phyloP scores from a whole-genome alignment of 805 yeast genomes.

The Kodamaea restingae region DNA sequence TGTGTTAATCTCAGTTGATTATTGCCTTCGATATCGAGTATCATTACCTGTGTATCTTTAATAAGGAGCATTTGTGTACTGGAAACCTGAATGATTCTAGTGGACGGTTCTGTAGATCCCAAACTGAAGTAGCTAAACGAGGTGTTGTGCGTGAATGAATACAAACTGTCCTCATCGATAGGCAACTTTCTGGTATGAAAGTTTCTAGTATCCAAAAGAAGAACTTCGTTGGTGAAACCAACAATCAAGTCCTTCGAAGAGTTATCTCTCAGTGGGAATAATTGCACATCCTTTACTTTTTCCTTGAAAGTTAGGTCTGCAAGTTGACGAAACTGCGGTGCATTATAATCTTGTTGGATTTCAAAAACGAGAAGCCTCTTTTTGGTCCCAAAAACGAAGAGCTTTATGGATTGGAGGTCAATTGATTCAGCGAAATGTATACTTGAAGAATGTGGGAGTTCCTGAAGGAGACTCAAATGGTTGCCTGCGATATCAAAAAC shows the following conservation, averaged over 20 bases:
- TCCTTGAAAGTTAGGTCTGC: constrained; percentile 30
- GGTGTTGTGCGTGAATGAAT: constrained; percentile 19
- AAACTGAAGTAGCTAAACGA: constrained; percentile 40
- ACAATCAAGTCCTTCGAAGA: constrained; percentile 14
- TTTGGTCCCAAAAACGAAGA: constrained; percentile 27
- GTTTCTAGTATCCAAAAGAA: constrained; percentile 20
- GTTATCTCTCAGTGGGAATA: constrained; percentile 4
- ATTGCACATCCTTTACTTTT: constrained; percentile 21
- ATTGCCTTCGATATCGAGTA: constrained; percentile 12
- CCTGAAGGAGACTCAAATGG: constrained; percentile 30
- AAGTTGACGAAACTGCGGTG: constrained; percentile 22
- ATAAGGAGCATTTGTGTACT: constrained; percentile 20
- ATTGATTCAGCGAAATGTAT: constrained; percentile 12
- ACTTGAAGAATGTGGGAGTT: constrained; percentile 22
- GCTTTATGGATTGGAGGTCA: constrained; percentile 17
- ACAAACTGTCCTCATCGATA: constrained; percentile 17
- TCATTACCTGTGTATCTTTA: constrained; percentile 31
- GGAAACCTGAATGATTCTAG: constrained; percentile 18
- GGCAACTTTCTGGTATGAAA: constrained; percentile 16
- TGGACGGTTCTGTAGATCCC: constrained; percentile 25
- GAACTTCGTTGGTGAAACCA: constrained; percentile 25
- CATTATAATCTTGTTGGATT: constrained; percentile 27
- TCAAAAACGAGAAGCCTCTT: constrained; percentile 28
- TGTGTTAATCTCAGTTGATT: constrained; percentile 10
- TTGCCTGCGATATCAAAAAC: constrained; percentile 29